Percentiles rank a stretch among this genome's conserved stretches.
These are phyloP conservation scores for Hygrocybe punicea DNA, from an alignment of 768 basidiomycete genomes.

Conservation along the genomic window DNA sequence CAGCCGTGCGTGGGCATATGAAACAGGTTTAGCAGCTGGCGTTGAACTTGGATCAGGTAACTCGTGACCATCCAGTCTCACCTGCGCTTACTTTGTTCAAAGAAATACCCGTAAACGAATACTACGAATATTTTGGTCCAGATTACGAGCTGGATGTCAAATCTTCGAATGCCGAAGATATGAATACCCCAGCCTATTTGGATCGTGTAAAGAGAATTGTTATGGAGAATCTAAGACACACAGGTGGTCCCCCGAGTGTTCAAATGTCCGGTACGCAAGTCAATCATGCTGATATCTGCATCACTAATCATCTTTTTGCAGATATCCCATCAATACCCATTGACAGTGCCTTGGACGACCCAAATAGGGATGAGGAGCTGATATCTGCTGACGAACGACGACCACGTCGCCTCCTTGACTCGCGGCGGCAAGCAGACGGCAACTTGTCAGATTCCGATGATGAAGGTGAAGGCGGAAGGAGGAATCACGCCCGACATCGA, in stretches of 20 bases:
- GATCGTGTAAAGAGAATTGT: conserved; percentile 91
- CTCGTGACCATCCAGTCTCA: conserved; percentile 7
- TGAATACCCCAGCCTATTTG: conserved; percentile 90
- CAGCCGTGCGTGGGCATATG: conserved; percentile 91
- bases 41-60: conserved; percentile 84
- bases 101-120: conserved; percentile 99
- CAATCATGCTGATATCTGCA: neutral
- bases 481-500: conserved; percentile 60
- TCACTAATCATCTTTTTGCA: conserved; percentile 28
- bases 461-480: conserved; percentile 85
- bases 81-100: conserved; percentile 5
- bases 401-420: conserved; percentile 74
- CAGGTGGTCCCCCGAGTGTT: conserved; percentile 86
- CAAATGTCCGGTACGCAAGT: conserved; percentile 73
- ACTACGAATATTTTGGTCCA: conserved; percentile 98
- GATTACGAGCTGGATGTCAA: conserved; percentile 95
- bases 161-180: conserved; percentile 89
- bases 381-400: conserved; percentile 73
- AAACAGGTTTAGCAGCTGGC: conserved; percentile 97
- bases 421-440: conserved; percentile 76
- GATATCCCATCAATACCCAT: conserved; percentile 83
- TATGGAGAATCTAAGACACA: conserved; percentile 83
- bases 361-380: conserved; percentile 78
- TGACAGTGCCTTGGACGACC: conserved; percentile 80
- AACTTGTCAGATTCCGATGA: conserved; percentile 98